Base-by-base conservation (phyloP, 1,284 basidiomycete species). In the Pseudozyma pruni region DNA sequence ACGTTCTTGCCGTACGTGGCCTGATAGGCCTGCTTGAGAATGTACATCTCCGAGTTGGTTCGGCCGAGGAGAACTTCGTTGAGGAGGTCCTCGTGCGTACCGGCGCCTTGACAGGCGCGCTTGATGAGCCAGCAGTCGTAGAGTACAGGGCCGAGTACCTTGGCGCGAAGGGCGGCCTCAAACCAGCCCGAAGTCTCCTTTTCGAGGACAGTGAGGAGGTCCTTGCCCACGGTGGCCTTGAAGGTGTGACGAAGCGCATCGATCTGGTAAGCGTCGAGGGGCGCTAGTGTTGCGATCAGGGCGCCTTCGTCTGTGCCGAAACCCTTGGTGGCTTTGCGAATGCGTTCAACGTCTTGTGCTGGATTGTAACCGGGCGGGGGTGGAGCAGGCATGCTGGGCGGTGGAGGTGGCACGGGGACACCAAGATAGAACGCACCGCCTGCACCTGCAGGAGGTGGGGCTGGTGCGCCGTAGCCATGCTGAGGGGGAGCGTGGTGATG, bases 301-400 rank as follows among this genome's bases (percentile, higher is more conserved):
- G 60, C 58, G 33, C 60, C 70, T 44, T 74, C 79, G 57, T 79
- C 76, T 3, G 76, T 79, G 34, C 76, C 79, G 43, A 79, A 78
- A 9, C 81, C 80, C 38, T 83, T 82, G 37, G 73, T 79, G 20
- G 81, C 81, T 50, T 80, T 83, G 27, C 76, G 59, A 55, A 83
- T 71, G 8, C 56, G 37, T 32, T 83, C 80, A 11, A 81, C 79
- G 29, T 74, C 74, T 14, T 54, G 52, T 1, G 59, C 51, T n/a
- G 74, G 57, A 40, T 81, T 72, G 60, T 78, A 80, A 19, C 78
- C 78, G 25, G 66, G 58, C 32, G 78, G 71, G 17, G 76, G 71
- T 8, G 67, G 57, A 2, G 70, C 60, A 7, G 79, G 70, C 51
- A 62, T 59, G 40, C 63, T 55, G 46, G 77, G 77, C 46, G 76